Evolutionary conservation across 2,329 filamentous ascomycete genomes (phyloP).

Genomic region (Ophiostoma sp.): DNA sequence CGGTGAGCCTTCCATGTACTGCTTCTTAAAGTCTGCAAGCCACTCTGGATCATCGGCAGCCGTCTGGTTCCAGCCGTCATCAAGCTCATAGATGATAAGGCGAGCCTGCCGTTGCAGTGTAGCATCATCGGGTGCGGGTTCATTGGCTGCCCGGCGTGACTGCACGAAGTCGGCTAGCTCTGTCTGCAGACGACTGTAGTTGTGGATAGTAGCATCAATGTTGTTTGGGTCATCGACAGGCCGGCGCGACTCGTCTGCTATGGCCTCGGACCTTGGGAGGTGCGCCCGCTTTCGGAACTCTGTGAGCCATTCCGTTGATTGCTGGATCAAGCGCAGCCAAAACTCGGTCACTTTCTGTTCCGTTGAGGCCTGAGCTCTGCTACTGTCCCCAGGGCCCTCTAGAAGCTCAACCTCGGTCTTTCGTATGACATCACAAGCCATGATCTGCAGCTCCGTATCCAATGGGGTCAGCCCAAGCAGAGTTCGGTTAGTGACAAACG

Average conservation of each 20-base stretch:
- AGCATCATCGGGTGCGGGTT: constrained; percentile 45
- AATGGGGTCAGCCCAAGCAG: constrained; percentile 54
- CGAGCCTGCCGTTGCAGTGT: constrained; percentile 53
- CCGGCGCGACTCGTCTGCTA: constrained; percentile 43
- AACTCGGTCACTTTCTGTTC: constrained; percentile 51
- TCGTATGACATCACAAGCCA: constrained; percentile 54
- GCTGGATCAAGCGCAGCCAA: constrained; percentile 48
- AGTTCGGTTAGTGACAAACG: constrained; percentile 47
- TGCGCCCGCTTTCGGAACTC: constrained; percentile 52
- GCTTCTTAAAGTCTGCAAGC: constrained; percentile 48
- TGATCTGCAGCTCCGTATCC: constrained; percentile 54
- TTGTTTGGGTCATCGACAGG: constrained; percentile 47
- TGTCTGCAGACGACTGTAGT: constrained; percentile 50
- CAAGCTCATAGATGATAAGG: constrained; percentile 56
- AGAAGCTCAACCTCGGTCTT: constrained; percentile 44
- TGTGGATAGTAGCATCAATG: constrained; percentile 57
- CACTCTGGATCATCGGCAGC: constrained; percentile 52
- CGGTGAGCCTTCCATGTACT: constrained; percentile 30
- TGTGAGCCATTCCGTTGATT: constrained; percentile 50
- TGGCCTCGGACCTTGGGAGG: constrained; percentile 52
- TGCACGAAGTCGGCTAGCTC: constrained; percentile 51
- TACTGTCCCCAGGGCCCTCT: not conserved
- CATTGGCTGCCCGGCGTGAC: constrained; percentile 40
- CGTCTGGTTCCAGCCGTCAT: constrained; percentile 61
- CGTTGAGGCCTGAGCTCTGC: not conserved